phyloP scores from a whole-genome alignment of 1,139 yeast genomes.

The Taphrina betulina region DNA sequence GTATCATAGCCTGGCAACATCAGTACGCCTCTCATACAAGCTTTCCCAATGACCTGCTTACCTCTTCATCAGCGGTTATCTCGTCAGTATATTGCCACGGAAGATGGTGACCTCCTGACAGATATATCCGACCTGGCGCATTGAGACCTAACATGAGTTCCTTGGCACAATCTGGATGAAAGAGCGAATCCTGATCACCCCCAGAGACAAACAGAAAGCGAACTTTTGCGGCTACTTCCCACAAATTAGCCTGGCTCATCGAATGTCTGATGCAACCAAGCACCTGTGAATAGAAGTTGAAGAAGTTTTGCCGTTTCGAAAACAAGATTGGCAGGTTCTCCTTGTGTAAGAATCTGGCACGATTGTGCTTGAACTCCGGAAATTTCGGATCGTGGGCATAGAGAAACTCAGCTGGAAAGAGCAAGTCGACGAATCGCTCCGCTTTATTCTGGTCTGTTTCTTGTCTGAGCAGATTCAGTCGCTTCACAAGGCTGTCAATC shows the following conservation, averaged over 20 bases:
- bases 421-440: conserved; percentile 8
- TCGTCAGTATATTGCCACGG: conserved; percentile 21
- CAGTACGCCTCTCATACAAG: too few species aligned
- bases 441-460: conserved; percentile 8
- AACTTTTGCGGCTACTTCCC: conserved; percentile 27
- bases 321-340: conserved; percentile 1
- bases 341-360: conserved; percentile 11
- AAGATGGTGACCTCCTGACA: conserved; percentile 22
- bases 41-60: too few species aligned
- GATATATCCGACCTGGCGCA: conserved; percentile 23
- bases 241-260: conserved; percentile 8
- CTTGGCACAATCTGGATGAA: conserved; percentile 20
- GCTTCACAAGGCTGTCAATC: conserved; percentile 2
- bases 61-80: conserved; percentile 20
- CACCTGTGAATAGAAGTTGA: conserved; percentile 13
- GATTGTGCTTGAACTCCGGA: conserved; percentile 7
- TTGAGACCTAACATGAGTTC: conserved; percentile 25
- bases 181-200: conserved; percentile 10
- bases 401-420: conserved; percentile 20
- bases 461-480: conserved; percentile 9
- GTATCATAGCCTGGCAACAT: too few species aligned
- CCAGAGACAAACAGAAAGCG: conserved; percentile 27
- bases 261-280: conserved; percentile 14
- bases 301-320: conserved; percentile 9
- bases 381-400: conserved; percentile 5